Base-by-base conservation (phyloP, 2,329 filamentous ascomycete genomes). In the Colletotrichum sp. region DNA sequence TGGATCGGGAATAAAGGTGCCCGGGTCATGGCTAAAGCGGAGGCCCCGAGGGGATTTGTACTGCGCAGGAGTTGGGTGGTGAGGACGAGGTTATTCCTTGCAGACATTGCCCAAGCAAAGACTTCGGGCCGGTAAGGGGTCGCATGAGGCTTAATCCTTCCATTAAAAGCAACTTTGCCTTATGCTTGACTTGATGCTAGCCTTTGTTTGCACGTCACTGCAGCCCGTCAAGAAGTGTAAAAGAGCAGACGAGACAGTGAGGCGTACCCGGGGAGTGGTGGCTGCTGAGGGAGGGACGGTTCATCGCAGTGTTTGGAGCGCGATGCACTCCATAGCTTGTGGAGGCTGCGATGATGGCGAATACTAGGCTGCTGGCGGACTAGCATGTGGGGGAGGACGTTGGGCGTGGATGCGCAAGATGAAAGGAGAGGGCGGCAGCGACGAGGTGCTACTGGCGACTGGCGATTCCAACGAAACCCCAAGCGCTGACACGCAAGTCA, bases 51-150 rank as follows among this genome's bases (percentile, higher is more conserved):
- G 25, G 34, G 52, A 28, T 52, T 65, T 22, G 43, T n/a, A 52
- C 43, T 52, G n/a, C 43, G 15, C 13, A 39, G 18, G 70, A 68
- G 64, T 58, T 28, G 43, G 43, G 43, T n/a, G 27, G 32, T 39
- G 22, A 22, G 52, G 64, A 16, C 70, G 70, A 68, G 73, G 70
- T 60, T 65, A 25, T 61, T 43, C 65, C 70, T 52, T 58, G 74
- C 25, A n/a, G 28, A 25, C 22, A 28, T 25, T 6, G 18, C 10
- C 15, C 48, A 30, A 58, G 56, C 39, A 68, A 65, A 18, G 64
- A 68, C 62, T 73, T 65, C 70, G 70, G 70, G 64, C 70, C 48
- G 58, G 70, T 65, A 55, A 73, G 56, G 70, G 65, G 56, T 67
- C 27, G 27, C 25, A 67, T 32, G 43, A 65, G 25, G 65, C 74